Base-by-base conservation (phyloP, 441 rosid genomes). In the Gossypium lobatum region DNA sequence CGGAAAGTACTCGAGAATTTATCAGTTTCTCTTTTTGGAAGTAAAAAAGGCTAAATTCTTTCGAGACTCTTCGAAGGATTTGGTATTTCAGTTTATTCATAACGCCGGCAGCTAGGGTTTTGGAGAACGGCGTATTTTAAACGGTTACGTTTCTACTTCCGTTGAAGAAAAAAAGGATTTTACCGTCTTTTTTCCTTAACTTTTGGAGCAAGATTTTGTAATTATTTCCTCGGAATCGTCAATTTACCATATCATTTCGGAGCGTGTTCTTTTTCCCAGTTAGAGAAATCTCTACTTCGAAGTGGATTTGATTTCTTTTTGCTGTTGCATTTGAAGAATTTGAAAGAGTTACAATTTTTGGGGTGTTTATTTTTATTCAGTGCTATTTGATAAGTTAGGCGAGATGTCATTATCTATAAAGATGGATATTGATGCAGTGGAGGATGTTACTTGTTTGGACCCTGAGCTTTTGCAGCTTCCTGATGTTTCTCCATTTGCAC, bases 391-490 rank as follows among this genome's bases (percentile, higher is more conserved):
- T 57, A 57, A 28, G 68, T 64, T 60, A 20, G 59, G 68, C 37
- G 39, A 25, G 66, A 57, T 67, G 71, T 46, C 25, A 9, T 23
- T 55, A 25, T 73, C 46, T 53, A 64, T 60, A 26, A 66, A 67
- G 37, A 85, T 86, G 89, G 92, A 88, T 69, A 73, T 83, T 42
- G 89, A 86, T 76, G 69, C 71, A 34, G 84, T 65, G 13, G 83
- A 73, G 18, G 86, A 81, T 64, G 80, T 78, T 86, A 77, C 84
- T 73, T 77, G 72, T 26, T 76, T 91, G 85, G 88, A 86, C 77
- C 79, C 90, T 14, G 96, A 89, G 78, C 76, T 88, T 61, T 81
- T 93, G 84, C 91, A 90, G 88, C 88, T 89, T 50, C 90, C 87
- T 2, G 92, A 88, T 74, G 80, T 88, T 70, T 83, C 97, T 74